Base-by-base conservation (phyloP, 2,329 filamentous ascomycete genomes). In the Aspergillus texensis region DNA sequence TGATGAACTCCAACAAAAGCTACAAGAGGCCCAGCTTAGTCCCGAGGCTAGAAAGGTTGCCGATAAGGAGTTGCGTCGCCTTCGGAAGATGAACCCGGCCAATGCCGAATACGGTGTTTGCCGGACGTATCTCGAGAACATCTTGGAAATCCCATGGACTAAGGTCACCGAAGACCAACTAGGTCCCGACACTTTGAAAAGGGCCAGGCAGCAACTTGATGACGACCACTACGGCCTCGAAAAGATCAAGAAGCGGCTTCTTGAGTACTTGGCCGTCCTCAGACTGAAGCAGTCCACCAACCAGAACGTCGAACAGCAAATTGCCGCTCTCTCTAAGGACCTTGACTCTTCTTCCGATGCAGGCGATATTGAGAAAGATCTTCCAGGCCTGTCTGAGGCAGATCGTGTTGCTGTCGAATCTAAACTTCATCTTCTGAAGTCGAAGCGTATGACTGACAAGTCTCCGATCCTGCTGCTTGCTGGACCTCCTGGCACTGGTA, bases 51-150 rank as follows among this genome's bases (percentile, higher is more conserved):
- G 90, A 65, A 97, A 95, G 80, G 88, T 96, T n/a, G 94, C 93
- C 1, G 91, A 96, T 62, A 87, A 94, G 59, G 95, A 99, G 77
- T 78, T 99, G 54, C 92, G 92, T 72, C 86, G 95, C 26, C 80
- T 99, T 65, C 91, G 91, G 72, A 97, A 97, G 82, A 98, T 98
- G 92, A 94, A 93, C 72, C 94, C 95, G 0, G 92, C 92, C 57
- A 95, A 98, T 75, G 94, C 96, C 43, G 95, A 99, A 74, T 97
- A 97, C 74, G 92, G 95, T 66, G 94, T 99, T 14, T 93, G 91
- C 68, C 85, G 94, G 67, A 96, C 93, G 57, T 99, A 97, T 80
- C 84, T 99, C 14, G 95, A 99, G 79, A 98, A 93, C 14, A 81
- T 99, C 62, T 87, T 93, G 0, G 95, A 99, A 75, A 95, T 99